Percentiles rank a stretch among this genome's conserved stretches.
Conservation (phyloP, 306 rosid species). For the Lathyrus oleraceus region DNA sequence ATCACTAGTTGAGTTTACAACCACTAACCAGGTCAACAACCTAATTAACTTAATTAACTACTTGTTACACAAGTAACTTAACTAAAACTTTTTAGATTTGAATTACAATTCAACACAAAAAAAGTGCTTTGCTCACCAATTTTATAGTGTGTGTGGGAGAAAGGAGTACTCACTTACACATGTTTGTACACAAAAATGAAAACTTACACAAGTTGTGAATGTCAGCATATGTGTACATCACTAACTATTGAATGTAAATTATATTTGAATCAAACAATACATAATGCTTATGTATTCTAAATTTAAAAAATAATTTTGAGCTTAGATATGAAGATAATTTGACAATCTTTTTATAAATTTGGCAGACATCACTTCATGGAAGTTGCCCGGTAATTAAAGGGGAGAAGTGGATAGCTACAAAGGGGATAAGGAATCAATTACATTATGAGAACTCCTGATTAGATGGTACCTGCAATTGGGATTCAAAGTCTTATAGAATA, state of each 20-base stretch:
- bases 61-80: too few relatives aligned
- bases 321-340: conserved; percentile 4
- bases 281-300: background rate
- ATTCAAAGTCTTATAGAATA: background rate
- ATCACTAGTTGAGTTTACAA: too few relatives aligned
- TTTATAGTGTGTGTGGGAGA: background rate
- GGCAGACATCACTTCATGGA: conserved; percentile 85
- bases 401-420: conserved; percentile 90
- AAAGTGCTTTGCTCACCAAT: background rate
- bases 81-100: too few relatives aligned
- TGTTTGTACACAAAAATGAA: too few relatives aligned
- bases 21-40: too few relatives aligned
- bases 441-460: conserved; percentile 36
- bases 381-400: conserved; percentile 89
- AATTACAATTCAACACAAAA: too few relatives aligned
- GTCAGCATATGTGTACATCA: background rate
- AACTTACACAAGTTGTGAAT: background rate
- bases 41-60: too few relatives aligned
- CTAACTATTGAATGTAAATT: background rate
- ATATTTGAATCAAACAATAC: background rate
- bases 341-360: conserved; percentile 31
- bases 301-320: background rate
- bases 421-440: conserved; percentile 81
- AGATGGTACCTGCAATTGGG: background rate
- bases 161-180: background rate